phyloP scores from a whole-genome alignment of 352 stramenopile species.

The Thalassiosira oceanica region DNA sequence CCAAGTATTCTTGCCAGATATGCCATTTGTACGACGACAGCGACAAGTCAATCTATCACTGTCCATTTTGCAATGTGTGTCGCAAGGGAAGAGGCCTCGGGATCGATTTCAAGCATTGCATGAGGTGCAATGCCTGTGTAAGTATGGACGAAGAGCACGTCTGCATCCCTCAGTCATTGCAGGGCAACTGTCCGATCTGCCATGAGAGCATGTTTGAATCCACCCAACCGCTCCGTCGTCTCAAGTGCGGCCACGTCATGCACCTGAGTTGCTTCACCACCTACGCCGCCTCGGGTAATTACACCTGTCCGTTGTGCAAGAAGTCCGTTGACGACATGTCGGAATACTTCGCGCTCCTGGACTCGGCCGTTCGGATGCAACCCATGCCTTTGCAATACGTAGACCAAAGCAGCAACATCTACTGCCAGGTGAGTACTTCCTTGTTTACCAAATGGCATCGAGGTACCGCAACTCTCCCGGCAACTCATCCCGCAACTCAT shows the following conservation, averaged over 20 bases:
- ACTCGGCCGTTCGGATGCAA: conserved; percentile 76
- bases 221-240: conserved; percentile 91
- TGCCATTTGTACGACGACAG: conserved; percentile 95
- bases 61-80: conserved; percentile 97
- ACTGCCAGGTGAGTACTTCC: too few relatives aligned
- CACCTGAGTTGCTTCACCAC: conserved; percentile 93
- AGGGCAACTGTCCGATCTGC: conserved; percentile 94
- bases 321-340: conserved; percentile 94
- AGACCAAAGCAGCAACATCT: conserved; percentile 70
- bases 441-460: too few relatives aligned
- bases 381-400: conserved; percentile 76
- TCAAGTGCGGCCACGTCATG: conserved; percentile 95
- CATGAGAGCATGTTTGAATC: conserved; percentile 94
- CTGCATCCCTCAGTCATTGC: conserved; percentile 91
- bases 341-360: conserved; percentile 74
- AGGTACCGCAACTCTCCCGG: too few relatives aligned
- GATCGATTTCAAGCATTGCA: conserved; percentile 97
- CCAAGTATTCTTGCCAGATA: conserved; percentile 91
- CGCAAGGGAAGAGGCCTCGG: conserved; percentile 91
- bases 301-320: conserved; percentile 93
- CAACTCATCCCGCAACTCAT: too few relatives aligned
- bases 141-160: conserved; percentile 86
- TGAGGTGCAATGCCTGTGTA: conserved; percentile 97
- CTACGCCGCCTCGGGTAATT: conserved; percentile 89
- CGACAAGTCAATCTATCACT: conserved; percentile 95